Conservation (phyloP, 768 basidiomycete species). For the Cubamyces lactineus region DNA sequence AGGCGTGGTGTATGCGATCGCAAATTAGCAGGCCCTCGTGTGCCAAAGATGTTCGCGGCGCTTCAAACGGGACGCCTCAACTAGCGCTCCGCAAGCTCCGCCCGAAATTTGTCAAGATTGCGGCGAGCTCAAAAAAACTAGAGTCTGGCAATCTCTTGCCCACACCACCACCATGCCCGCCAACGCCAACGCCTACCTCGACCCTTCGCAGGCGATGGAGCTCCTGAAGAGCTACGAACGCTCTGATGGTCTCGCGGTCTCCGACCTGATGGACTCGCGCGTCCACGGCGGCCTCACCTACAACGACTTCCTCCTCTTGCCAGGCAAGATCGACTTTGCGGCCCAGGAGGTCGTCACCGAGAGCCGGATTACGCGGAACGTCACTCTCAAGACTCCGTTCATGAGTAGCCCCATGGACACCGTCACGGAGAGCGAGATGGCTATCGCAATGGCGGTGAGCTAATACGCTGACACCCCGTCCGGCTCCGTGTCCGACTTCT, state of each 20-base stretch:
- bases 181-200: constrained; percentile 48
- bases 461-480: constrained; percentile 11
- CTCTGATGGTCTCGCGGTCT: constrained; percentile 81
- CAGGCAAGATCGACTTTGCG: constrained; percentile 94
- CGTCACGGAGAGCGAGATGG: constrained; percentile 95
- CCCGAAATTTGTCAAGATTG: constrained; percentile 5
- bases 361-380: constrained; percentile 87
- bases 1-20: not conserved
- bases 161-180: constrained; percentile 31
- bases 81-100: constrained; percentile 5
- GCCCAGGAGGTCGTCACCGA: constrained; percentile 81
- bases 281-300: constrained; percentile 93
- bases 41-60: not conserved
- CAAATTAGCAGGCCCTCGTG: not conserved
- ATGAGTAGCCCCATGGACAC: constrained; percentile 99
- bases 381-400: constrained; percentile 92
- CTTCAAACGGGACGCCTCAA: not conserved
- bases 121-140: constrained; percentile 17
- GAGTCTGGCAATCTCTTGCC: constrained; percentile 26
- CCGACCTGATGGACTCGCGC: constrained; percentile 86
- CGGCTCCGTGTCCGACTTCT: constrained; percentile 26
- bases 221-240: constrained; percentile 72
- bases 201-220: constrained; percentile 72
- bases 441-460: constrained; percentile 88
- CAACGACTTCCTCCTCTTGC: constrained; percentile 94